phyloP scores from a whole-genome alignment of 1,139 yeast species.

The Sugiyamaella xylanicola region DNA sequence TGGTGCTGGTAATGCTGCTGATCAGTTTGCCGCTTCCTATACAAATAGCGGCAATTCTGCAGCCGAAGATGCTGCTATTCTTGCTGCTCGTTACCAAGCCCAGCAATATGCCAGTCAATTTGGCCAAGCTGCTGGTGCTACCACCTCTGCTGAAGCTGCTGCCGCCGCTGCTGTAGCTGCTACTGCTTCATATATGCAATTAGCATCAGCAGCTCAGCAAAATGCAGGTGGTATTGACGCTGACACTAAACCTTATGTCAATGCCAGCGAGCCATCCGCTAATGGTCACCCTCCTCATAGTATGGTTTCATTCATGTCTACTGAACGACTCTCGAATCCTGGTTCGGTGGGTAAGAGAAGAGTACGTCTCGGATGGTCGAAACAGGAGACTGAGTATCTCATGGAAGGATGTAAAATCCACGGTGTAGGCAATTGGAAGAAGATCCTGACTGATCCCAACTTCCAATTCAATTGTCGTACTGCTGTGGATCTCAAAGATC shows the following conservation, averaged over 20 bases:
- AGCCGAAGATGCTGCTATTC: conserved; percentile 15
- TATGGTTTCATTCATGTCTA: conserved; percentile 22
- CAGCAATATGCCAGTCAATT: conserved; percentile 11
- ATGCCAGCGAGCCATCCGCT: not conserved
- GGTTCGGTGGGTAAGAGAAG: conserved; percentile 37
- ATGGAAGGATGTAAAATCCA: conserved; percentile 48
- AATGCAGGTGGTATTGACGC: conserved; percentile 4
- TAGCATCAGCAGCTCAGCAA: conserved; percentile 19
- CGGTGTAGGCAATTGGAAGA: conserved; percentile 53
- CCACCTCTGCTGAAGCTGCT: conserved; percentile 13
- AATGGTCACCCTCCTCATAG: conserved; percentile 18
- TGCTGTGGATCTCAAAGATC: conserved; percentile 48
- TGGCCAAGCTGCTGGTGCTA: conserved; percentile 12
- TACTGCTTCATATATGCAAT: conserved; percentile 23
- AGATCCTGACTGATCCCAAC: conserved; percentile 46
- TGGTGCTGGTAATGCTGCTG: conserved; percentile 18
- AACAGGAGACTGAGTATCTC: conserved; percentile 46
- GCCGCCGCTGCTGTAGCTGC: conserved; percentile 20
- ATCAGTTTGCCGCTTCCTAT: conserved; percentile 18
- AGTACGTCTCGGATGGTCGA: conserved; percentile 46
- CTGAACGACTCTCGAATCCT: conserved; percentile 21
- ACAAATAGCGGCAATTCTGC: conserved; percentile 3
- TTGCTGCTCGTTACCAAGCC: conserved; percentile 18
- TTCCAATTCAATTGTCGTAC: conserved; percentile 47
- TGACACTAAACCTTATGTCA: conserved; percentile 7